Evolutionary conservation across 257 asterid species (phyloP).

Genomic region (Solanum sitiens): DNA sequence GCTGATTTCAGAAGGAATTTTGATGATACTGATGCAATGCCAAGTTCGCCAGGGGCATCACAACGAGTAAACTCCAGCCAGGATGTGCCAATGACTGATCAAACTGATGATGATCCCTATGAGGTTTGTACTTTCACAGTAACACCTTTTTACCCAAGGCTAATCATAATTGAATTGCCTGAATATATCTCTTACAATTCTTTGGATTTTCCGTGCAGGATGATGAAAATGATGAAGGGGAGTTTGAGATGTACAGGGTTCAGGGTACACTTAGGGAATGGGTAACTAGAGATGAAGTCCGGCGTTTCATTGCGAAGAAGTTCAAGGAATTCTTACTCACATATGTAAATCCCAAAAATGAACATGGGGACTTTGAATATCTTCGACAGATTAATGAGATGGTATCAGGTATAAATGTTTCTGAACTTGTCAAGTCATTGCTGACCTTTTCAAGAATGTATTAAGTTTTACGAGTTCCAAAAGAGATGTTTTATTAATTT

Average conservation of each 20-base stretch:
- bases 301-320: slow-evolving; percentile 85
- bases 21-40: slow-evolving; percentile 73
- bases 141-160: neutral
- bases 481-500: neutral
- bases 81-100: slow-evolving; percentile 86
- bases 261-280: slow-evolving; percentile 98
- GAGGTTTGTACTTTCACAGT: slow-evolving; percentile 35
- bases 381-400: slow-evolving; percentile 89
- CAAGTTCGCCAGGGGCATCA: slow-evolving; percentile 67
- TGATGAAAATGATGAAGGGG: slow-evolving; percentile 79
- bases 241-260: slow-evolving; percentile 82
- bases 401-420: slow-evolving; percentile 55
- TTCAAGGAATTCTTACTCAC: slow-evolving; percentile 88
- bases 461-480: neutral
- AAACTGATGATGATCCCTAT: slow-evolving; percentile 67
- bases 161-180: neutral
- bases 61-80: slow-evolving; percentile 57
- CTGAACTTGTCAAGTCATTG: neutral
- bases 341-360: slow-evolving; percentile 67
- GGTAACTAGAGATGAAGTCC: slow-evolving; percentile 99
- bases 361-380: slow-evolving; percentile 78
- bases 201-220: slow-evolving; percentile 35
- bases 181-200: neutral
- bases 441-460: neutral
- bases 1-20: slow-evolving; percentile 45